Base-by-base conservation (phyloP, 345 rosid species). In the Eucalyptus shirleyi region DNA sequence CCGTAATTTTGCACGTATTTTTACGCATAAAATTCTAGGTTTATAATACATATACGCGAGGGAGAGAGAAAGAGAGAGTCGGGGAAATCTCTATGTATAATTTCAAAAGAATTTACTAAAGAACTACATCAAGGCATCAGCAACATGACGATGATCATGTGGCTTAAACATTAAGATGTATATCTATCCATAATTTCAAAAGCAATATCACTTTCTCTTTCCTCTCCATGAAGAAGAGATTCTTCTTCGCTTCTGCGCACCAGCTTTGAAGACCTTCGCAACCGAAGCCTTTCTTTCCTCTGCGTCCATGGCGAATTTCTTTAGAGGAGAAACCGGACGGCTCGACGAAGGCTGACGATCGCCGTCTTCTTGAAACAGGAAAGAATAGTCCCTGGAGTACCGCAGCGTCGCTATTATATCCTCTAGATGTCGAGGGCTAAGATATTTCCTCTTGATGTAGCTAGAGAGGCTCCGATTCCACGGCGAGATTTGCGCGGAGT, bases 21-120 rank as follows among this genome's bases (percentile, higher is more conserved):
- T 10, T 37, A 37, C 28, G 1, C 9, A 2, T 23, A 21, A 40
- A 37, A 40, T 77, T 37, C 2, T 40, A 11, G 9, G 14, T 77
- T 21, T 40, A 21, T 40, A 77, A 21, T 12, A 23, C 47, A 40
- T 40, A 77, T 3, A 24, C 0, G 3, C 1, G 9, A 3, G 30
- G 9, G 4, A 6, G 5, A 77, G 14, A 77, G 9, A 77, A 2
- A 40, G 30, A 21, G 9, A 6, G 15, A 77, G 85, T 3, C 2
- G 0, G 14, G 28, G 6, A 40, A 72, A 56, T 9, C 5, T 19
- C 8, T 11, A 11, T 11, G 6, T 23, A 40, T 5, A 21, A 18
- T 6, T 77, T 77, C 47, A 37, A 23, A 21, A 77, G 47, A 37
- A 37, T 77, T 11, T 11, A 11, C 1, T 77, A 37, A 40, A 21